Percentiles rank a stretch among this genome's conserved stretches.
phyloP scores from a whole-genome alignment of 2,329 filamentous ascomycete genomes.

The Septoria linicola region DNA sequence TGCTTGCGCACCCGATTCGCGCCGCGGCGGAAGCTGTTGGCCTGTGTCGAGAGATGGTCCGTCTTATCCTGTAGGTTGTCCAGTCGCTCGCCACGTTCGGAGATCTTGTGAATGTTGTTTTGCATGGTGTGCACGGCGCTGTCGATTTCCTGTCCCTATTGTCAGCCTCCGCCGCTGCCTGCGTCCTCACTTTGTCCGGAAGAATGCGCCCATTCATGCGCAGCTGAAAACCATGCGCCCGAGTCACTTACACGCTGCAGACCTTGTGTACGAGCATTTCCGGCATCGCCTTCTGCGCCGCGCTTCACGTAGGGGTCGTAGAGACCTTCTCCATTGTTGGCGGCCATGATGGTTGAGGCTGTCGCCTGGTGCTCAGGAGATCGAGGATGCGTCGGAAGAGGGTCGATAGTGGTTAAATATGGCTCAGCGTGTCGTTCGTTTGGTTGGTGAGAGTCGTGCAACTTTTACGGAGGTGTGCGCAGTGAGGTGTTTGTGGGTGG shows the following conservation, averaged over 20 bases:
- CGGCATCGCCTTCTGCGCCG: slow-evolving; percentile 24
- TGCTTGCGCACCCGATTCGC: slow-evolving; percentile 90
- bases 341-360: slow-evolving; percentile 22
- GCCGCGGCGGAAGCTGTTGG: slow-evolving; percentile 91
- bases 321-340: slow-evolving; percentile 26
- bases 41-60: slow-evolving; percentile 85
- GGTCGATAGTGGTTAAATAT: neutral
- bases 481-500: neutral
- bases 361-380: slow-evolving; percentile 14
- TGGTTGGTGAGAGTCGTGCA: slow-evolving; percentile 6
- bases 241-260: slow-evolving; percentile 29
- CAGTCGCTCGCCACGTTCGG: slow-evolving; percentile 84
- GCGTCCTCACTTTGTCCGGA: neutral
- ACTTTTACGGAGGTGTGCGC: neutral
- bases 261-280: slow-evolving; percentile 28
- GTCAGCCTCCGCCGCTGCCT: slow-evolving; percentile 16
- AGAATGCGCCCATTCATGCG: slow-evolving; percentile 17
- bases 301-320: slow-evolving; percentile 33
- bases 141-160: slow-evolving; percentile 77
- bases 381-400: slow-evolving; percentile 13
- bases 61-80: slow-evolving; percentile 92
- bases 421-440: slow-evolving; percentile 3
- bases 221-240: too few species aligned
- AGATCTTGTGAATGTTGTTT: slow-evolving; percentile 96
- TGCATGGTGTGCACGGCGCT: slow-evolving; percentile 93